phyloP scores from a whole-genome alignment of 1,284 basidiomycete genomes.

The Cryptococcus depauperatus region DNA sequence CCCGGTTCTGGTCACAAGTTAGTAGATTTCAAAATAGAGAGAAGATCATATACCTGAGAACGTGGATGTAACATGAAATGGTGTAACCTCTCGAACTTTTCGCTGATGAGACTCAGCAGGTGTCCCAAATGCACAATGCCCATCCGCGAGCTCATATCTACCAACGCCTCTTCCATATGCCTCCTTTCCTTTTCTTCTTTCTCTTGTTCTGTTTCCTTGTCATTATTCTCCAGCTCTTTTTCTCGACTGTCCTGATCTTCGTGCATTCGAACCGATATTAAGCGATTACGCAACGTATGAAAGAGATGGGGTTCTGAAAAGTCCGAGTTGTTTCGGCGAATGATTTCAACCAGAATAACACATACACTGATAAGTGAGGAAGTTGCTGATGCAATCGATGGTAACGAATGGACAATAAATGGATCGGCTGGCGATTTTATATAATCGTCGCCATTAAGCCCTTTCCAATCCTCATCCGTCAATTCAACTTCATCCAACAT shows the following conservation, averaged over 20 bases:
- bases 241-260: constrained; percentile 9
- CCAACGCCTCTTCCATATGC: constrained; percentile 69
- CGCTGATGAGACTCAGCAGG: constrained; percentile 68
- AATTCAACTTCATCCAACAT: constrained; percentile 64
- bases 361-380: constrained; percentile 85
- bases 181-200: constrained; percentile 57
- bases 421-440: constrained; percentile 26
- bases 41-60: constrained; percentile 54
- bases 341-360: constrained; percentile 87
- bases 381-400: constrained; percentile 65
- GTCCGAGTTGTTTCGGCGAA: constrained; percentile 97
- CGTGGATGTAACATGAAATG: constrained; percentile 63
- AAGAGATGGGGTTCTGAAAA: constrained; percentile 99
- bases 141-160: constrained; percentile 79
- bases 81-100: constrained; percentile 64
- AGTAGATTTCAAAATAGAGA: constrained; percentile 10
- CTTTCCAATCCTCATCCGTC: constrained; percentile 28
- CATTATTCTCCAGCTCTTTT: background rate
- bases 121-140: constrained; percentile 89
- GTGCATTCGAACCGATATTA: constrained; percentile 59
- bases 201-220: constrained; percentile 19
- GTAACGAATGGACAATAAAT: constrained; percentile 46
- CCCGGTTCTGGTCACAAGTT: constrained; percentile 52
- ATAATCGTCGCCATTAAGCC: constrained; percentile 14
- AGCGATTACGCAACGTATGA: constrained; percentile 81